phyloP scores from a whole-genome alignment of 257 asterid species.

The Solanum verrucosum region DNA sequence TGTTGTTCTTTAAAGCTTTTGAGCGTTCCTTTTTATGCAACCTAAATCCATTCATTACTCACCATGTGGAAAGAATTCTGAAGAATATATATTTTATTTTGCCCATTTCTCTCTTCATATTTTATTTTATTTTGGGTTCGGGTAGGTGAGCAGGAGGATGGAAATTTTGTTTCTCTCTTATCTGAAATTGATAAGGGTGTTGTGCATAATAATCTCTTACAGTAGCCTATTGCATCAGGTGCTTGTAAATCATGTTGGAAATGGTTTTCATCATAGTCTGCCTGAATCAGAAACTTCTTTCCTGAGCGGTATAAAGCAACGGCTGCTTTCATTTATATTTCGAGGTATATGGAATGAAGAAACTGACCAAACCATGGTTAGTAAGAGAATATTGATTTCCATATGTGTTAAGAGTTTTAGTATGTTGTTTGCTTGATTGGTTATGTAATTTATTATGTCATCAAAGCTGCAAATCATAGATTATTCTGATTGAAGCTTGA shows the following conservation, averaged over 20 bases:
- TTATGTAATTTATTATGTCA: neutral
- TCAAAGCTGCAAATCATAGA: neutral
- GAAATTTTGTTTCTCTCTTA: neutral
- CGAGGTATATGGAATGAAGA: slow-evolving; percentile 93
- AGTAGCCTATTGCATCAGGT: slow-evolving; percentile 29
- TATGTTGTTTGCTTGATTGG: neutral
- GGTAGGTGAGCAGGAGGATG: neutral
- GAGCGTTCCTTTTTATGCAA: neutral
- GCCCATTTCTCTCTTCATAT: neutral
- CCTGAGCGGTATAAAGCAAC: slow-evolving; percentile 83
- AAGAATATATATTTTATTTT: neutral
- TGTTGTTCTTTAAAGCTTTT: neutral
- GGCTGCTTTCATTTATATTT: slow-evolving; percentile 86
- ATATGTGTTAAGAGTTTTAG: neutral
- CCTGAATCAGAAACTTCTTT: slow-evolving; percentile 42
- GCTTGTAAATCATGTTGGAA: slow-evolving; percentile 22
- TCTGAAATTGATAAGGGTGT: neutral
- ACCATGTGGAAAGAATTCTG: neutral
- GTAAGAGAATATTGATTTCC: slow-evolving; percentile 12
- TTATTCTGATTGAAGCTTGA: neutral
- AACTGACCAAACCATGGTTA: slow-evolving; percentile 64
- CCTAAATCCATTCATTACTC: neutral
- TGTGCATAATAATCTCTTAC: slow-evolving; percentile 27
- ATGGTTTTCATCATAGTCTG: slow-evolving; percentile 33
- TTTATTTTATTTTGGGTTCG: neutral